Base-by-base conservation (phyloP, 306 rosid species). In the Vigna mungo region DNA sequence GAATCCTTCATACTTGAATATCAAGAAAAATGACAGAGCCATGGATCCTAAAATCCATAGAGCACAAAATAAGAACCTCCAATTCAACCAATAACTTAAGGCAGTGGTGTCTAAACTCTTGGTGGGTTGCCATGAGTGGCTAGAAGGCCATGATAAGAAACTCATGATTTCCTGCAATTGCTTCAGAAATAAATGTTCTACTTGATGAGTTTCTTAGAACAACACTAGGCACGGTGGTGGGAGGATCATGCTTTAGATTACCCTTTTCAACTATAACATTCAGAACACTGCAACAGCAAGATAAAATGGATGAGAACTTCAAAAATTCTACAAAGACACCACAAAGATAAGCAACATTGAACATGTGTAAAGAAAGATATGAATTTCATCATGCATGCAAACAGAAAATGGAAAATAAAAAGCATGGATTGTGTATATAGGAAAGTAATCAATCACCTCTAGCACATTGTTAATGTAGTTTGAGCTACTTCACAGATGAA, bases 21-120 rank as follows among this genome's bases (percentile, higher is more conserved):
- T 86, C 51, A 92, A 63, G 49, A 84, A 25, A 4, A 87, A 36
- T 36, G 95, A 87, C 1, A 86, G 10, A 64, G 81, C 70, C 83
- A 89, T 75, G 4, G 86, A 65, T 13, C 49, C 3, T 9, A 82
- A 36, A 14, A 92, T 32, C 81, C 89, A 88, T 55, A 90, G 15
- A 30, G 96, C 93, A 85, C 97, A 88, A 41, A 90, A 36, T 23
- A 86, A 84, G 83, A 95, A 92, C 75, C 97, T 88, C 97, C 96
- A 89, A 77, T 90, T 95, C 87, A 91, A 73, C 97, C 97, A 95
- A 68, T 95, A 95, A 78, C 93, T 87, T 52, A 85, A 67, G 9
- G 66, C 53, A 48, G 86, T 90, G 46, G 97, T 92, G 66, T 85
- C 89, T 12, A 81, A 44, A 32, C 90, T 87, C 90, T 87, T 90